phyloP scores from a whole-genome alignment of 148 eudicot genomes.

The Chenopodium quinoa region DNA sequence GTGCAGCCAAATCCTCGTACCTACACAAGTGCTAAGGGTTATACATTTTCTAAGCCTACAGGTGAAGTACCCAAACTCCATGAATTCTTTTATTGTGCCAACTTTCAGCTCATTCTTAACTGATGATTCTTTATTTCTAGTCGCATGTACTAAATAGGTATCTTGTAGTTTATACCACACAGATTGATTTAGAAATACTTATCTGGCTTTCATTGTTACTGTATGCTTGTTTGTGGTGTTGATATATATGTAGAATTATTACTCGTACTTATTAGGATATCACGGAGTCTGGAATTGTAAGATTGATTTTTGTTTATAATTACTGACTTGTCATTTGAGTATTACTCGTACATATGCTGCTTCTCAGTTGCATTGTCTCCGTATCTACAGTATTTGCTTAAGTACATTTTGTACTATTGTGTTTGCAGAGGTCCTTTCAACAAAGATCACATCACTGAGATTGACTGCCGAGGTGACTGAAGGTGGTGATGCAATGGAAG shows the following conservation, averaged over 20 bases:
- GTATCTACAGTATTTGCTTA: not conserved
- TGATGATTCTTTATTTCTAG: not conserved
- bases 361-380: not conserved
- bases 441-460: conserved; percentile 58
- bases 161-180: not conserved
- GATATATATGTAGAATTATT: no score
- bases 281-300: no score
- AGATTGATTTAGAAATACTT: not conserved
- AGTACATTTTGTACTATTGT: not conserved
- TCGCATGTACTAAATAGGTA: not conserved
- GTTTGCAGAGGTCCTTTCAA: conserved; percentile 66
- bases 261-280: no score
- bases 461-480: conserved; percentile 46
- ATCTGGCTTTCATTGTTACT: no score
- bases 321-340: no score
- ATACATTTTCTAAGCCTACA: conserved; percentile 74
- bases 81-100: not conserved
- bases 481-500: conserved; percentile 91
- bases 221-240: no score
- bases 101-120: not conserved
- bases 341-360: no score
- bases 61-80: conserved; percentile 39
- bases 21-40: conserved; percentile 66
- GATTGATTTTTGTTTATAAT: no score
- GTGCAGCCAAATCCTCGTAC: conserved; percentile 83